phyloP scores from a whole-genome alignment of 176 grass and related monocot genomes.

The Oryza nivara region DNA sequence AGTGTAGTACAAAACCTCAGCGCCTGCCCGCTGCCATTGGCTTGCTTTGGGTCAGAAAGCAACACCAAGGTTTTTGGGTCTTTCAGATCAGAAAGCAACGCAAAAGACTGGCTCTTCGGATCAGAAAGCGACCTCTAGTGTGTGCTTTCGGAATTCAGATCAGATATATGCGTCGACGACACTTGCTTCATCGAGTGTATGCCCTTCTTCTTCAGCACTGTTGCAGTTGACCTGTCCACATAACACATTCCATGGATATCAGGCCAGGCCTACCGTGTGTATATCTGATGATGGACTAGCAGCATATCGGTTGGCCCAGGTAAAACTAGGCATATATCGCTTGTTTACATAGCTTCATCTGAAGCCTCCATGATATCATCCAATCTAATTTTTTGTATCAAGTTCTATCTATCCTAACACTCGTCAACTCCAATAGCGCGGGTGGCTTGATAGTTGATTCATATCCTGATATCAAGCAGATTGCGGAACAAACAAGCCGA shows the following conservation, averaged over 20 bases:
- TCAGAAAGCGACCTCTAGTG: not conserved
- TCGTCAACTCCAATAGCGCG: not conserved
- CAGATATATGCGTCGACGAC: not conserved
- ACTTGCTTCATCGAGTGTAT: not conserved
- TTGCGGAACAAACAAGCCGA: not conserved
- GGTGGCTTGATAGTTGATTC: not conserved
- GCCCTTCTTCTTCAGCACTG: too few species aligned
- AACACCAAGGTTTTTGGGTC: not conserved
- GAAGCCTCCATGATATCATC: not conserved
- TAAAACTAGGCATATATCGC: not conserved
- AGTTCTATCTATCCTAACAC: not conserved
- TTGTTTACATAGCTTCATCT: not conserved
- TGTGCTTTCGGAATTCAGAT: not conserved
- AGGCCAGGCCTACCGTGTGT: not conserved
- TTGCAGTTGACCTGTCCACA: not conserved
- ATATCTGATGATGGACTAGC: not conserved
- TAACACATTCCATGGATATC: not conserved
- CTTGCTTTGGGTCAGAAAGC: not conserved
- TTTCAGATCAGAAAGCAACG: conserved; percentile 16
- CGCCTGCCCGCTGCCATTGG: conserved; percentile 18
- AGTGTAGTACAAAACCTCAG: not conserved
- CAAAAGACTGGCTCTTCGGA: not conserved
- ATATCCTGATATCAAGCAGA: not conserved
- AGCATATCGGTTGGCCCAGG: not conserved
- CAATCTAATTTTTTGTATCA: not conserved